A percentile compares a stretch with the other conserved stretches of the same genome.
Evolutionary conservation across 2,329 filamentous ascomycete genomes (phyloP).

Genomic region (Aspergillus aculeatus): DNA sequence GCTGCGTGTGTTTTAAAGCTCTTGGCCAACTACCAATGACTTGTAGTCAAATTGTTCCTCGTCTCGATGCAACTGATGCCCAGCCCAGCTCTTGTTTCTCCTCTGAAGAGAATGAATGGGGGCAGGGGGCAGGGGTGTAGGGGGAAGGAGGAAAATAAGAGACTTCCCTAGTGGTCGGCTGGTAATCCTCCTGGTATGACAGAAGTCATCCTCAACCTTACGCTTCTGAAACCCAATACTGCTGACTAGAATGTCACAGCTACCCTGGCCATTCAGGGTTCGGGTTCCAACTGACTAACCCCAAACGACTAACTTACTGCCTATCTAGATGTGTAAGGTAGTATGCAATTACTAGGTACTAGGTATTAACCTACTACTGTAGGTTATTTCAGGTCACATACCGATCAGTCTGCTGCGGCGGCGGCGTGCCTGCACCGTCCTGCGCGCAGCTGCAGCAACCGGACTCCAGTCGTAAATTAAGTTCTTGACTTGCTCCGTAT

Average conservation of each 20-base stretch:
- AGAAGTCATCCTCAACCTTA: neutral
- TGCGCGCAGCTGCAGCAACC: neutral
- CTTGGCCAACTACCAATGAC: neutral
- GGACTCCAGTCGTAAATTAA: neutral
- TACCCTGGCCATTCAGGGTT: neutral
- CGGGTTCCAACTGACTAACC: neutral
- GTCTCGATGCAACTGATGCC: neutral
- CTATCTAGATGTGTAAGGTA: no score
- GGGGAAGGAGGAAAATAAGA: no score
- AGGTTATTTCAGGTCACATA: neutral
- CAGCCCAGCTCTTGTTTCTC: neutral
- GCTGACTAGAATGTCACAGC: neutral
- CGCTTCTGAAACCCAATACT: neutral
- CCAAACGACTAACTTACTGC: neutral
- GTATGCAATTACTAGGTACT: no score
- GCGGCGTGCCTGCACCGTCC: neutral
- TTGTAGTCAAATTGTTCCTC: neutral
- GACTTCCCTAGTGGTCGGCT: neutral
- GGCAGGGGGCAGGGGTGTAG: no score
- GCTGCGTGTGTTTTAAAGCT: neutral
- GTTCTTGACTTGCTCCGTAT: neutral
- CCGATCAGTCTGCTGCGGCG: neutral
- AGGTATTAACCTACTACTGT: no score
- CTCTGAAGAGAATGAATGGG: neutral
- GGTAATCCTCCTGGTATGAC: neutral